A percentile compares a stretch with the other conserved stretches of the same genome.
phyloP scores from a whole-genome alignment of 2,329 filamentous ascomycete species.

The Colletotrichum zoysiae region DNA sequence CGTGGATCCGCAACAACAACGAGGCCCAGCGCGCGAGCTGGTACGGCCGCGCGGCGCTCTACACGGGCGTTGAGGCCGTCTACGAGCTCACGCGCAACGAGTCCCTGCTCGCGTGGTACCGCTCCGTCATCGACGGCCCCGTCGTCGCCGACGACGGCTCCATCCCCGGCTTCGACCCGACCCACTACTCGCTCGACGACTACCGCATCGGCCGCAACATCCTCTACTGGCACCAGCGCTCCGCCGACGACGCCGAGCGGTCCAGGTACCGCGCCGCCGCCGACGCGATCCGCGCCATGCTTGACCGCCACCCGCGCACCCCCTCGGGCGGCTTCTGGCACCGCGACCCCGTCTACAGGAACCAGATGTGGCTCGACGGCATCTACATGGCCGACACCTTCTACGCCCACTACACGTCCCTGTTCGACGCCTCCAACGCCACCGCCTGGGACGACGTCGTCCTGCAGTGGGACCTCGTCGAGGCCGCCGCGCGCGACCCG shows the following conservation, averaged over 20 bases:
- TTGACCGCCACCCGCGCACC: constrained; percentile 64
- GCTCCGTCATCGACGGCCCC: constrained; percentile 58
- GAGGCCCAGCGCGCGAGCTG: constrained; percentile 51
- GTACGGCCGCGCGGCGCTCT: constrained; percentile 61
- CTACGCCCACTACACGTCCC: constrained; percentile 56
- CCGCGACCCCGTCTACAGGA: constrained; percentile 56
- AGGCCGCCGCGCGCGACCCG: constrained; percentile 55
- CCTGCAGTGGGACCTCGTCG: constrained; percentile 60
- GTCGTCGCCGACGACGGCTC: constrained; percentile 62
- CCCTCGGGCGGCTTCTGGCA: constrained; percentile 68
- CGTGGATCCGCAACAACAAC: constrained; percentile 58
- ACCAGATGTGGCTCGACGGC: constrained; percentile 71
- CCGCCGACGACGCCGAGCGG: constrained; percentile 50
- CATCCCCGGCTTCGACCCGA: constrained; percentile 59
- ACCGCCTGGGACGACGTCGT: constrained; percentile 60
- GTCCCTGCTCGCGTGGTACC: constrained; percentile 59
- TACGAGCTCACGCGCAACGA: constrained; percentile 59
- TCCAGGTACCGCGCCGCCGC: constrained; percentile 63
- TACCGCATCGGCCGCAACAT: constrained; percentile 66
- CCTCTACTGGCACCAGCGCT: constrained; percentile 62
- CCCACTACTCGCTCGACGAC: constrained; percentile 65
- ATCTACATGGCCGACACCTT: constrained; percentile 64
- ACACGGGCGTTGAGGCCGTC: constrained; percentile 60
- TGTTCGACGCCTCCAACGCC: constrained; percentile 53
- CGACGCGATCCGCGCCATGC: constrained; percentile 58